Evolutionary conservation across 2,329 filamentous ascomycete species (phyloP), one percentile per base, ranked within the genome.

Genomic region (Hypoxylon sp.): DNA sequence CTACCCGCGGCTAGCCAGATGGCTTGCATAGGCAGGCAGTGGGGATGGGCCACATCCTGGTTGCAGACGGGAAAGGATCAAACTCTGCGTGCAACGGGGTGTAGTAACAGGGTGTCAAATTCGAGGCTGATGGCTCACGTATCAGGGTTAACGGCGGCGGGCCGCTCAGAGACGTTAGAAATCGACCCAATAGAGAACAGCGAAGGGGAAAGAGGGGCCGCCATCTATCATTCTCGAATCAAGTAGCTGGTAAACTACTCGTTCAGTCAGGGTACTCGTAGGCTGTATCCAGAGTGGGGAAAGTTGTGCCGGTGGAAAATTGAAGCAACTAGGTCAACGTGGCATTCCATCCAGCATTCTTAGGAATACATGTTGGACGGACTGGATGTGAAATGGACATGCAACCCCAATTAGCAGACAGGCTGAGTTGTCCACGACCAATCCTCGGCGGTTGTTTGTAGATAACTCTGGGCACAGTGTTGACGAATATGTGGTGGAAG

Each of bases 321-420:
- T 69, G 67, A 71, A 72, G 67, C 61, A 70, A n/a, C 68, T 64
- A 61, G 70, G 71, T 71, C 74, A 74, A 76, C 75, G 75, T 77
- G 75, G 75, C 75, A 76, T 72, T 71, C 70, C 72, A 71, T 69
- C 70, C 68, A 75, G 70, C 69, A 68, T 71, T 71, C 65, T n/a
- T 67, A 72, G 62, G 58, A 68, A 69, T n/a, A 68, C 61, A 70
- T 71, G 69, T 71, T 72, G 71, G 71, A 72, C 71, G 63, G 70
- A 68, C 66, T 72, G 65, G 67, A 68, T 70, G 72, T 63, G 67
- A 70, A 71, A 69, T 76, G 71, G 70, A 66, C 73, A 76, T 76
- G 74, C 71, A 76, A 76, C 73, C 74, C 72, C 72, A 75, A 74
- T 72, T 67, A 71, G 65, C 64, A 75, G 71, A 71, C 65, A 71